Evolutionary conservation across 1,284 basidiomycete genomes (phyloP).

Genomic region (Ustilago vetiveriae): DNA sequence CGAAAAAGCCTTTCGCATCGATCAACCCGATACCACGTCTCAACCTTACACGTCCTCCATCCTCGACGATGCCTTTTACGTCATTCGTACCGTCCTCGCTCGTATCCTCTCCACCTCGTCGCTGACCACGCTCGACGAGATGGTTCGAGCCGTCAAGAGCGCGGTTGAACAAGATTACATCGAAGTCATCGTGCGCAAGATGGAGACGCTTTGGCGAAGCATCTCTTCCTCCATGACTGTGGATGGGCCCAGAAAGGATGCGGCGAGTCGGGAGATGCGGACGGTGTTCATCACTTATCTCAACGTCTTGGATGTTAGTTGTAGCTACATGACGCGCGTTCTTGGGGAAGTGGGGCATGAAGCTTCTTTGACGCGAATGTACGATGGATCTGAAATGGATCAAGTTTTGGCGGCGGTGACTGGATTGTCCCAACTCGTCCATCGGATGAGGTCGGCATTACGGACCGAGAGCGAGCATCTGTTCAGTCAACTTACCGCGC

Average conservation of each 20-base stretch:
- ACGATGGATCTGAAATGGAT: constrained; percentile 22
- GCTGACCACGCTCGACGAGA: constrained; percentile 33
- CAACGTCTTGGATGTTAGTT: constrained; percentile 60
- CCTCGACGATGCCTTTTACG: constrained; percentile 65
- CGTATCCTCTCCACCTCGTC: constrained; percentile 59
- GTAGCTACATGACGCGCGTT: constrained; percentile 56
- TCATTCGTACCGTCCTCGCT: constrained; percentile 57
- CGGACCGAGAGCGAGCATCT: constrained; percentile 89
- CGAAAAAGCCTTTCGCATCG: constrained; percentile 73
- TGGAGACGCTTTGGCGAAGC: constrained; percentile 60
- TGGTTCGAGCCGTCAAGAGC: constrained; percentile 36
- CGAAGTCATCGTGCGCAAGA: constrained; percentile 60
- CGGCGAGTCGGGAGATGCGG: constrained; percentile 63
- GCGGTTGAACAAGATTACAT: constrained; percentile 60
- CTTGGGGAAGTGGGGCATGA: constrained; percentile 47
- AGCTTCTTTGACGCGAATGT: constrained; percentile 30
- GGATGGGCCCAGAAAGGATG: constrained; percentile 63
- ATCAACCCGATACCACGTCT: constrained; percentile 45
- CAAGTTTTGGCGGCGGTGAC: constrained; percentile 16
- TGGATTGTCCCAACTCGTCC: constrained; percentile 17
- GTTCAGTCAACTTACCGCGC: constrained; percentile 89
- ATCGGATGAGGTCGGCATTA: constrained; percentile 28
- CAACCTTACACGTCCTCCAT: constrained; percentile 58
- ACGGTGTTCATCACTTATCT: constrained; percentile 60
- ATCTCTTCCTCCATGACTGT: constrained; percentile 56